Evolutionary conservation across 2,329 filamentous ascomycete genomes (phyloP), one percentile per base, ranked within the genome.

Genomic region (Thielaviopsis euricoi): DNA sequence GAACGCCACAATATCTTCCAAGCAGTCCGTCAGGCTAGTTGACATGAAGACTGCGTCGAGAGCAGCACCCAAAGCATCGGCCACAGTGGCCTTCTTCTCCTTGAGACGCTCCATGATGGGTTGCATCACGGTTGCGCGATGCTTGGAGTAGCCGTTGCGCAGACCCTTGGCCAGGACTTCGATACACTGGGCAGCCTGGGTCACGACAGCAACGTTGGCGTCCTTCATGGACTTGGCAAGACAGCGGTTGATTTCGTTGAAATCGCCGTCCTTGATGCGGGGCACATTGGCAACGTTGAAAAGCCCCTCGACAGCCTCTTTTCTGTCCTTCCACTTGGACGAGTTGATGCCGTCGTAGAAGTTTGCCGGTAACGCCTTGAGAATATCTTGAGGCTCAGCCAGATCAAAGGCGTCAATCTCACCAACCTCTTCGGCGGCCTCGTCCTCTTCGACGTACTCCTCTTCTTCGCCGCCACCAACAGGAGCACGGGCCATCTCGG

Each of bases 221-320:
- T 98, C 94, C 71, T 98, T 98, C 93, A 98, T 98, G 65, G 82
- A 89, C 71, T 97, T 98, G 51, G 93, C 91, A 57, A 97, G 77
- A 3, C 82, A 85, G 61, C 87, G 80, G 58, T 87, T 82, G 63
- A 97, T 78, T 65, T 97, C 91, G 67, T 85, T 81, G 66, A 89
- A 97, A 57, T 88, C 85, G 6, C 82, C 87, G 64, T 97, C 91
- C 69, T 95, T 94, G 69, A 98, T 95, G 61, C 85, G 81, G 15
- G 91, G 89, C 48, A 94, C 85, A 64, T 95, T 94, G 58, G 95
- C 71, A 2, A 82, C 77, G 15, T 80, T 79, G 64, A 84, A 85
- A 0, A 96, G 76, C 10, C 81, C 88, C 61, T 98, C 93, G 2
- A 97, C 76, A 0, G 87, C 88, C 64, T 98, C 93, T 70, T 98